Percentiles rank a stretch among this genome's conserved stretches.
phyloP scores from a whole-genome alignment of 2,329 filamentous ascomycete genomes.

The Rasamsonia emersonii region DNA sequence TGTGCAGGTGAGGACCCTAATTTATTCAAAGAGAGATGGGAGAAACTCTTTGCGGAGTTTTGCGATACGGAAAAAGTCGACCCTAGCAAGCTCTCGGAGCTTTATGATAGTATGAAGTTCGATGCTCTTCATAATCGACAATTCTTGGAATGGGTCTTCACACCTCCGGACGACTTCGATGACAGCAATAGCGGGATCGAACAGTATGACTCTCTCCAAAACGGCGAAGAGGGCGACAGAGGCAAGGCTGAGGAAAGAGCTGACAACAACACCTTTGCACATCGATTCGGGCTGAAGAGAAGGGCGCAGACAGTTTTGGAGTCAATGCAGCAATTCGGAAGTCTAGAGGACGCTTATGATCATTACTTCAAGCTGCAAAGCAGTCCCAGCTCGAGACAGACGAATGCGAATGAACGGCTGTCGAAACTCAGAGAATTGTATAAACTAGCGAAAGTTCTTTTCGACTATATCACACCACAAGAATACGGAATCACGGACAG shows the following conservation, averaged over 20 bases:
- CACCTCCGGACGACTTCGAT: conserved; percentile 71
- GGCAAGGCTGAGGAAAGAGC: conserved; percentile 22
- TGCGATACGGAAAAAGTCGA: conserved; percentile 96
- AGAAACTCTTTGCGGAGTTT: conserved; percentile 95
- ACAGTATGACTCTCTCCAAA: no score
- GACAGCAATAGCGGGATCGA: conserved; percentile 35
- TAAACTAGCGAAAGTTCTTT: conserved; percentile 84
- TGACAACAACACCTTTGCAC: conserved; percentile 26
- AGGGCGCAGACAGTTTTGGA: conserved; percentile 41
- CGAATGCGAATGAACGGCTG: conserved; percentile 74
- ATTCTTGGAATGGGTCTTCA: conserved; percentile 96
- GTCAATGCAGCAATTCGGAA: conserved; percentile 33
- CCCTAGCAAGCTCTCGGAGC: conserved; percentile 94
- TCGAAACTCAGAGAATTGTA: conserved; percentile 89
- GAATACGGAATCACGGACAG: conserved; percentile 94
- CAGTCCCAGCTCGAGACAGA: conserved; percentile 63
- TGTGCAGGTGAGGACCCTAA: conserved; percentile 93
- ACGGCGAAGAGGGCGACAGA: conserved; percentile 12
- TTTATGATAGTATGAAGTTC: conserved; percentile 99
- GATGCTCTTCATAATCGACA: conserved; percentile 94
- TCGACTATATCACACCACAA: conserved; percentile 97
- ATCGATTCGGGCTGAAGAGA: conserved; percentile 42
- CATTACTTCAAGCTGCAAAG: conserved; percentile 87
- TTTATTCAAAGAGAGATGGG: conserved; percentile 93
- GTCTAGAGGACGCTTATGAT: conserved; percentile 49